Conservation (phyloP, 148 eudicot species). For the Rhododendron williamsianum region DNA sequence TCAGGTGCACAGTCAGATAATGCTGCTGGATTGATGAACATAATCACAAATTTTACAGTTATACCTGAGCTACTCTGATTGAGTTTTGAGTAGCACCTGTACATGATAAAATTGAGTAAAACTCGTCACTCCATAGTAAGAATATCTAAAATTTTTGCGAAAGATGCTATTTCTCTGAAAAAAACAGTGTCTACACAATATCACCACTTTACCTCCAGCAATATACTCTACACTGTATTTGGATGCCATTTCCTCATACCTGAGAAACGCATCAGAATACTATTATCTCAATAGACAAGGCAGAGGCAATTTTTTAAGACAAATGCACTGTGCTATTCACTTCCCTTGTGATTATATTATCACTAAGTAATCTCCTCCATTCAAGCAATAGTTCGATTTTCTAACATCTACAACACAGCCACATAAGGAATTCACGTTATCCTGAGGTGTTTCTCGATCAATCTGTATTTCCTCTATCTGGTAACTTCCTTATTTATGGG, state of each 20-base stretch:
- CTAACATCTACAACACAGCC: background rate
- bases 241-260: slow-evolving; percentile 85
- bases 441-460: background rate
- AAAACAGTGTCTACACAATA: background rate
- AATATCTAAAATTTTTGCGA: background rate
- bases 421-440: background rate
- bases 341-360: background rate
- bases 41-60: background rate
- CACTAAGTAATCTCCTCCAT: background rate
- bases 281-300: background rate
- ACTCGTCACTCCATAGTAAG: background rate
- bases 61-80: slow-evolving; percentile 93
- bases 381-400: background rate
- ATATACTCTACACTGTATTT: slow-evolving; percentile 81
- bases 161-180: background rate
- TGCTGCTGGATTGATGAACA: background rate
- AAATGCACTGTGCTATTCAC: background rate
- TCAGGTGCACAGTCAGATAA: background rate
- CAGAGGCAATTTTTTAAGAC: background rate
- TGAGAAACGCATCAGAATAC: slow-evolving; percentile 15
- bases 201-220: slow-evolving; percentile 77
- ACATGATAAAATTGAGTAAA: background rate
- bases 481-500: background rate
- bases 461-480: background rate
- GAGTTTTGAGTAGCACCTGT: slow-evolving; percentile 98